Evolutionary conservation across 768 basidiomycete species (phyloP).

Genomic region (Boletus tomentosulus): DNA sequence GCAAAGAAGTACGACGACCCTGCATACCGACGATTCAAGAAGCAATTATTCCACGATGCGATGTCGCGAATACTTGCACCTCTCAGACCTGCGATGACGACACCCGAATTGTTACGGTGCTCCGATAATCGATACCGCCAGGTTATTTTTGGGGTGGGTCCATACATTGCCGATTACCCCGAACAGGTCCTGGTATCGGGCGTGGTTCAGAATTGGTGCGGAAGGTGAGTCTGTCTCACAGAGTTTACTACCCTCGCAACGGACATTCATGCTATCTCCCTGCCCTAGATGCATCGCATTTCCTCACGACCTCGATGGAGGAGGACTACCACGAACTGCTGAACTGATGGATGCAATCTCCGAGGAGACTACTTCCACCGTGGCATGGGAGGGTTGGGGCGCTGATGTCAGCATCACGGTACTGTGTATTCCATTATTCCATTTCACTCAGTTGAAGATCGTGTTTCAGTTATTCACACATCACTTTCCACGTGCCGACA

Average conservation of each 20-base stretch:
- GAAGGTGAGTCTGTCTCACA: neutral
- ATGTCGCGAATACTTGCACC: constrained; percentile 7
- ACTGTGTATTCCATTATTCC: neutral
- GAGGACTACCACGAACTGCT: too few relatives aligned
- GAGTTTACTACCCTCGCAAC: too few relatives aligned
- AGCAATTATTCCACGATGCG: constrained; percentile 32
- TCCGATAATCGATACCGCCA: constrained; percentile 18
- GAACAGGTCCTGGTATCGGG: constrained; percentile 28
- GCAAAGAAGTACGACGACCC: constrained; percentile 6
- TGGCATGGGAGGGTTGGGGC: too few relatives aligned
- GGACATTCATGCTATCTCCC: too few relatives aligned
- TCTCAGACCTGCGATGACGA: constrained; percentile 22
- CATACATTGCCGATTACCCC: constrained; percentile 40
- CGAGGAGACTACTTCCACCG: too few relatives aligned
- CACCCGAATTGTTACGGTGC: constrained; percentile 21
- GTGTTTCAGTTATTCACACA: neutral
- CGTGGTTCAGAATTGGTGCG: constrained; percentile 7
- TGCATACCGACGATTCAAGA: constrained; percentile 27
- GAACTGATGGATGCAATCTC: too few relatives aligned
- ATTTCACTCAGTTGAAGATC: too few relatives aligned
- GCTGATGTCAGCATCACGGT: too few relatives aligned
- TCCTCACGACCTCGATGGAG: too few relatives aligned
- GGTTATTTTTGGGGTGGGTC: constrained; percentile 29
- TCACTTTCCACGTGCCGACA: neutral
- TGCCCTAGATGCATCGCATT: too few relatives aligned